These are phyloP conservation scores for Yamadazyma atlantica DNA, from an alignment of 1,139 yeast species.

Conservation along the genomic window DNA sequence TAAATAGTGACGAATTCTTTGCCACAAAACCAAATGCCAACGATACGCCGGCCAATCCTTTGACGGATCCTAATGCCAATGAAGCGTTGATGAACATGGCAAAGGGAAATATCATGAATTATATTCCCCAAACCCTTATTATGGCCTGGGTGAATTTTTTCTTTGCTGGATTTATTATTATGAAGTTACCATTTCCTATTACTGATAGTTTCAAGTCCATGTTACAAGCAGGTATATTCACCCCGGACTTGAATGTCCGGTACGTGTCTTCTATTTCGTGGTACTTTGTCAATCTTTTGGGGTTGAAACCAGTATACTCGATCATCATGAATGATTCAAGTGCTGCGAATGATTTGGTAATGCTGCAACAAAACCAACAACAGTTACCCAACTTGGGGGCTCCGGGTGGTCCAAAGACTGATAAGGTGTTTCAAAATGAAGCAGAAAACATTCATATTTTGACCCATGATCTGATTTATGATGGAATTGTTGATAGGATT, in stretches of 20 bases:
- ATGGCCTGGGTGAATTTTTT: constrained; percentile 97
- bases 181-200: constrained; percentile 60
- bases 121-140: constrained; percentile 86
- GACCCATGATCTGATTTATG: constrained; percentile 52
- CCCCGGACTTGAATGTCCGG: constrained; percentile 82
- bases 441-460: constrained; percentile 76
- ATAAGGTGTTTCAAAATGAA: constrained; percentile 62
- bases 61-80: constrained; percentile 67
- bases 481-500: constrained; percentile 66
- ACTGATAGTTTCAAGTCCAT: constrained; percentile 87
- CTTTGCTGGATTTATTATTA: constrained; percentile 87
- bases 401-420: constrained; percentile 61
- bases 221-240: constrained; percentile 85
- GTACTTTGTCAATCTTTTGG: constrained; percentile 89
- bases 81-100: constrained; percentile 81
- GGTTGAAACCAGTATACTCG: constrained; percentile 78
- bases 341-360: constrained; percentile 50
- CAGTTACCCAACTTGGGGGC: constrained; percentile 45
- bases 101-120: constrained; percentile 77
- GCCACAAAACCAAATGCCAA: constrained; percentile 47
- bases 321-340: constrained; percentile 59
- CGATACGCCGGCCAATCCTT: constrained; percentile 55
- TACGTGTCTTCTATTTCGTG: constrained; percentile 98
- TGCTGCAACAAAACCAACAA: constrained; percentile 48
- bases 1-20: constrained; percentile 52